Evolutionary conservation across 805 yeast genomes (phyloP).

Genomic region (Saccharomyces kudriavzevii): DNA sequence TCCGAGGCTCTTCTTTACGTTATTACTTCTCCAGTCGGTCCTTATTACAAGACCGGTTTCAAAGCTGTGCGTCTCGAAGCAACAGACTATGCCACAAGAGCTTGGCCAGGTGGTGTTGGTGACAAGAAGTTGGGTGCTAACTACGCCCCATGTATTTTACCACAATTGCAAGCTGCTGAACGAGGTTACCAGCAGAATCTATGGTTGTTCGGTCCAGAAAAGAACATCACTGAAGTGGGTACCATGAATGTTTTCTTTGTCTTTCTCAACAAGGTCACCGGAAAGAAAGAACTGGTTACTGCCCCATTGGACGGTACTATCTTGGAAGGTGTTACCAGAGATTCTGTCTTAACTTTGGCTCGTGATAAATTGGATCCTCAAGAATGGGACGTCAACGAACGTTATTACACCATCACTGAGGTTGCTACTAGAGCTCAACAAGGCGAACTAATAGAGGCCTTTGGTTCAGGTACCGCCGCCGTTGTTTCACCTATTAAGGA

Average conservation of each 20-base stretch:
- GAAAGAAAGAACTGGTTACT: constrained; percentile 85
- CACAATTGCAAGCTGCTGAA: constrained; percentile 81
- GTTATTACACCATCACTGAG: constrained; percentile 75
- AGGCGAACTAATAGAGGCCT: constrained; percentile 87
- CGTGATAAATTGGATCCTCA: constrained; percentile 63
- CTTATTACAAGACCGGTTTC: constrained; percentile 91
- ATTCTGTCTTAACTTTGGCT: constrained; percentile 70
- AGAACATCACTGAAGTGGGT: constrained; percentile 88
- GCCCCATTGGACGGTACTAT: constrained; percentile 97
- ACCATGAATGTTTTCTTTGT: constrained; percentile 94
- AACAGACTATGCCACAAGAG: constrained; percentile 91
- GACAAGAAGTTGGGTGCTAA: constrained; percentile 94
- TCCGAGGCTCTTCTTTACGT: constrained; percentile 73
- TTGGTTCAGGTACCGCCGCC: constrained; percentile 97
- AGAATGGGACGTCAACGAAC: constrained; percentile 80
- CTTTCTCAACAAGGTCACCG: constrained; percentile 63
- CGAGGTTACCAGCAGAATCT: constrained; percentile 93
- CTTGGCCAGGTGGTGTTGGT: constrained; percentile 99
- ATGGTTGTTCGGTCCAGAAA: constrained; percentile 92
- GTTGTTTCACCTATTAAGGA: constrained; percentile 88
- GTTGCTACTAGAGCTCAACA: constrained; percentile 66
- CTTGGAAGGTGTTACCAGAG: constrained; percentile 94
- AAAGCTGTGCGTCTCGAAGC: constrained; percentile 93
- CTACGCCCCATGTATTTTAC: constrained; percentile 91
- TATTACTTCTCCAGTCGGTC: constrained; percentile 94